Conservation (phyloP, 2,329 filamentous ascomycete genomes). For the Daldinia sp. region DNA sequence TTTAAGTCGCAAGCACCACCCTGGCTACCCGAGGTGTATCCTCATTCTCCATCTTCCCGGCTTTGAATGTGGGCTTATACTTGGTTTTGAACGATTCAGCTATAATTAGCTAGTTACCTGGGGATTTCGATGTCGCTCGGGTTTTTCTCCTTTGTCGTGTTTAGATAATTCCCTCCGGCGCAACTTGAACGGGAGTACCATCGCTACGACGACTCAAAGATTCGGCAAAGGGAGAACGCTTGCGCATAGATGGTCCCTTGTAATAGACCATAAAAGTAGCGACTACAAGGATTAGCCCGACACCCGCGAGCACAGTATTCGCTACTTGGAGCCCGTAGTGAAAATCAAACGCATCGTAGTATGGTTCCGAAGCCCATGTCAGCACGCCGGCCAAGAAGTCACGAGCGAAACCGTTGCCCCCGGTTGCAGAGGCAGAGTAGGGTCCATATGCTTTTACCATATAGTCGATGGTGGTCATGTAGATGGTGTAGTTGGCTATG, state of each 20-base stretch:
- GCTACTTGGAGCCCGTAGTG: conserved; percentile 59
- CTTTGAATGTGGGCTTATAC: no score
- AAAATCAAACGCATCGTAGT: conserved; percentile 56
- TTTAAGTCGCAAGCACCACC: no score
- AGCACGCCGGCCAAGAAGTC: conserved; percentile 71
- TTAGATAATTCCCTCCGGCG: not conserved
- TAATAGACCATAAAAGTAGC: conserved; percentile 65
- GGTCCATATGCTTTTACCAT: conserved; percentile 73
- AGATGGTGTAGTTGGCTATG: conserved; percentile 69
- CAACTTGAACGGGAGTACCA: not conserved
- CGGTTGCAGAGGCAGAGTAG: conserved; percentile 71
- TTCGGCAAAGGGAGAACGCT: conserved; percentile 64
- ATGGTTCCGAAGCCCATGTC: conserved; percentile 67
- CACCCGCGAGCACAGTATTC: conserved; percentile 59
- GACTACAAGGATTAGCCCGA: conserved; percentile 59
- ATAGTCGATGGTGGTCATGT: conserved; percentile 74
- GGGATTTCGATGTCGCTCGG: no score
- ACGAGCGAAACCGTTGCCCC: conserved; percentile 71
- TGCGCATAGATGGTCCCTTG: conserved; percentile 62
- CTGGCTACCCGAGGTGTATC: no score
- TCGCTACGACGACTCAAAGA: conserved; percentile 23
- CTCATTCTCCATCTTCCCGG: no score
- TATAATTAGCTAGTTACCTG: no score
- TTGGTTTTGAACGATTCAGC: no score
- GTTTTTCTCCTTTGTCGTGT: not conserved